These are phyloP conservation scores for Cladosporium austrohemisphaericum DNA, from an alignment of 2,329 filamentous ascomycete species.

Conservation along the genomic window DNA sequence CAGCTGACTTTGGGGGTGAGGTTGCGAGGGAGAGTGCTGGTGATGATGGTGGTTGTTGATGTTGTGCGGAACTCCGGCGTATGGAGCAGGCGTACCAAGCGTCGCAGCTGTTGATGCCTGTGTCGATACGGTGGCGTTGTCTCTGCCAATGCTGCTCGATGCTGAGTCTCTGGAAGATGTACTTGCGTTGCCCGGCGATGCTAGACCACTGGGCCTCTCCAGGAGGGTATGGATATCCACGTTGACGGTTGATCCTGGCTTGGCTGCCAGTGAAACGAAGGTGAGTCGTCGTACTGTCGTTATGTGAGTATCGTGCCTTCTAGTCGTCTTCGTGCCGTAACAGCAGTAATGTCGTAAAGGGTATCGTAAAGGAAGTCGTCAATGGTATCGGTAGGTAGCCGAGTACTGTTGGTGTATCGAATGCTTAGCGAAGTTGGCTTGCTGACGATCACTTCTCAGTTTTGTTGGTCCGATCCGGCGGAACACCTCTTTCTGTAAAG, in stretches of 20 bases:
- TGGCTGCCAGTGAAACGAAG: constrained; percentile 36
- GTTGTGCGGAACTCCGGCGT: background rate
- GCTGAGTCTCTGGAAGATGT: constrained; percentile 29
- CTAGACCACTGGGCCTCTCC: constrained; percentile 72
- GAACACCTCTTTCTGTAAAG: constrained; percentile 7
- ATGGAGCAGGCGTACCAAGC: constrained; percentile 19
- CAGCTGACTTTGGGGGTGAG: constrained; percentile 21
- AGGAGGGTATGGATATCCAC: constrained; percentile 94
- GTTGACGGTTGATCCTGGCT: constrained; percentile 58
- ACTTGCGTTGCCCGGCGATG: constrained; percentile 49
- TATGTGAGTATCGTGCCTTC: too few species aligned
- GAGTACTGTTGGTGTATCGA: background rate
- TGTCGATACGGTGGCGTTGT: constrained; percentile 9
- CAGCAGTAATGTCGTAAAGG: background rate
- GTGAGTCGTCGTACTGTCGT: background rate
- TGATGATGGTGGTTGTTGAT: constrained; percentile 17
- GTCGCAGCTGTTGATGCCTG: constrained; percentile 22
- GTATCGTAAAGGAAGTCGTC: background rate
- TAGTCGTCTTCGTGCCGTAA: too few species aligned
- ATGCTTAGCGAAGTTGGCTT: background rate
- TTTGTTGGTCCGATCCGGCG: constrained; percentile 6
- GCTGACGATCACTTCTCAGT: constrained; percentile 1
- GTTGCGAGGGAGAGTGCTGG: constrained; percentile 26
- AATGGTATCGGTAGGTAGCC: background rate
- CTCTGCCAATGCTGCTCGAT: constrained; percentile 11